These are phyloP conservation scores for Colletotrichum horii DNA, from an alignment of 2,329 filamentous ascomycete genomes.

Conservation along the genomic window DNA sequence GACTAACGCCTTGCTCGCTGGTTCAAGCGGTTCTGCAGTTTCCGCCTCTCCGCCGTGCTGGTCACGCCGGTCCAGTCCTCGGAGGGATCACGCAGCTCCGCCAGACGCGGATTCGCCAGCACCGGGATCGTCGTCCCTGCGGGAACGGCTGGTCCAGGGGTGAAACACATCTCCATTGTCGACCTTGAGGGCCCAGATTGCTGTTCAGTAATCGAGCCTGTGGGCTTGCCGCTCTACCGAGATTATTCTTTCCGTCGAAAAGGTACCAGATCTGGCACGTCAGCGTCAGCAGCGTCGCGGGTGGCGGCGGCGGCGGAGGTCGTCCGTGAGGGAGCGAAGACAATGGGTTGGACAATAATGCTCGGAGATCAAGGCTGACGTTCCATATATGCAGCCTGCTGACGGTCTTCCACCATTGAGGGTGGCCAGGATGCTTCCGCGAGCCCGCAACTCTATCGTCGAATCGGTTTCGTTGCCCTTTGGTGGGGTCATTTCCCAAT, in stretches of 20 bases:
- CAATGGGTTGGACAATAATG: neutral
- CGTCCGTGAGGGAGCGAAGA: neutral
- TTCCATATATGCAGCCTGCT: constrained; percentile 12
- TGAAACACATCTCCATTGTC: constrained; percentile 11
- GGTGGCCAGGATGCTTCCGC: neutral
- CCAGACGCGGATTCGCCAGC: neutral
- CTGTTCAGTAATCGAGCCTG: too few species aligned
- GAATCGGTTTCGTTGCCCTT: neutral
- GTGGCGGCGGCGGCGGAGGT: neutral
- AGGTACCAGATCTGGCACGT: neutral
- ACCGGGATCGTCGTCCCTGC: neutral
- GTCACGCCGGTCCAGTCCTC: constrained; percentile 40
- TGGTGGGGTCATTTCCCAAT: neutral
- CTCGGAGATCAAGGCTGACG: neutral
- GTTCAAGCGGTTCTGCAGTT: constrained; percentile 19
- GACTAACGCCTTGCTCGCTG: constrained; percentile 16
- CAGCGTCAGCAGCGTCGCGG: neutral
- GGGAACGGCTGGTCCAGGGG: neutral
- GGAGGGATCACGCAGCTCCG: neutral
- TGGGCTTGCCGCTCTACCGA: neutral
- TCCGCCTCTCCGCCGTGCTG: constrained; percentile 25
- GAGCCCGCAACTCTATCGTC: neutral
- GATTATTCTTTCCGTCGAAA: neutral
- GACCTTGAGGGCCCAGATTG: neutral
- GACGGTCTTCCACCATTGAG: neutral